Base-by-base conservation (phyloP, 495 filamentous ascomycete species). In the Friedmanniomyces simplex region DNA sequence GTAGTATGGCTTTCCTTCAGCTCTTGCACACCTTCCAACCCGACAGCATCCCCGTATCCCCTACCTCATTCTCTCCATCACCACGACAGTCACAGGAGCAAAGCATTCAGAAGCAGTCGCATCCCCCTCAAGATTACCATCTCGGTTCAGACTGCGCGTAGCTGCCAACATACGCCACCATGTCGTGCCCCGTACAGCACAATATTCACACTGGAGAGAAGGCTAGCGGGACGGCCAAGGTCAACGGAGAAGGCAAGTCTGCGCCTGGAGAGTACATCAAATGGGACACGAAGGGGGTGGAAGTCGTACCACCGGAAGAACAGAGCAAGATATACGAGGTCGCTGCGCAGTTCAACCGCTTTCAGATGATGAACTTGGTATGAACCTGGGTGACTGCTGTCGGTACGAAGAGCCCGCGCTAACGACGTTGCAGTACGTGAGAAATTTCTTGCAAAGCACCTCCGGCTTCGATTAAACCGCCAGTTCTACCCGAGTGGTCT, bases 291-390 rank as follows among this genome's bases (percentile, higher is more conserved):
- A 60, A 63, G 36, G 70, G 72, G 20, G 73, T 77, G 8, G 73
- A 78, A 60, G 69, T 63, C 53, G 66, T 74, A 3, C 74, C 69
- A 16, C 65, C 67, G 0, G 64, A 65, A 45, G 76, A 78, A 48
- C 60, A 69, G 11, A 74, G 76, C 54, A 66, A 76, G 51, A 77
- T 76, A 52, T 63, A 76, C 56, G 71, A 69, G 8, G 71, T 74
- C 24, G 73, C 74, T 54, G 68, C 73, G 30, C 64, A 70, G 65
- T 73, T 78, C 70, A 74, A 78, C 56, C 54, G 61, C n/a, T 71
- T 75, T 39, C 76, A 79, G 54, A 72, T 66, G 59, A 66, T 69
- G 10, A 70, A 74, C 58, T 79, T 67, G 39, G 39, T 43, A 43
- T 43, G 39, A 43, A 13, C 14, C 39, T 13, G 39, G 14, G 14